Evolutionary conservation across 306 rosid genomes (phyloP).

Genomic region (Vigna reflexopilosa): DNA sequence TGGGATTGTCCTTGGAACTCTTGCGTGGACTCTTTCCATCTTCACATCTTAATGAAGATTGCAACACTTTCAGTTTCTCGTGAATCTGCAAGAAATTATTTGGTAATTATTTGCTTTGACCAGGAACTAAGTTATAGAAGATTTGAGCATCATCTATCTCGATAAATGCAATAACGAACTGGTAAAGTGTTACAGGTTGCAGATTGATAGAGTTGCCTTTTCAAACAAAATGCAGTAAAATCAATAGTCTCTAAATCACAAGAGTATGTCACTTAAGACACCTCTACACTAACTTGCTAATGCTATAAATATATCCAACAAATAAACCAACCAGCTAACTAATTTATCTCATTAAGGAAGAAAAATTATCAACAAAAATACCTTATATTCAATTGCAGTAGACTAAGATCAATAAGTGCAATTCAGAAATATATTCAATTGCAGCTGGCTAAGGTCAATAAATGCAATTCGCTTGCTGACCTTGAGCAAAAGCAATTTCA

Average conservation of each 20-base stretch:
- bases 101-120: conserved; percentile 39
- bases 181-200: conserved; percentile 20
- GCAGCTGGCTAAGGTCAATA: not conserved
- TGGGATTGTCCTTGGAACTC: conserved; percentile 58
- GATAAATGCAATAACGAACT: conserved; percentile 23
- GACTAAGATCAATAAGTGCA: too few relatives aligned
- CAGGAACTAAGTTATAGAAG: conserved; percentile 10
- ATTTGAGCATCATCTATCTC: conserved; percentile 17
- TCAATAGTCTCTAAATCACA: conserved; percentile 22
- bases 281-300: not conserved
- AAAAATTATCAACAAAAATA: not conserved
- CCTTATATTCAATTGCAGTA: not conserved
- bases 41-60: conserved; percentile 55
- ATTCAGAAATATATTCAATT: not conserved
- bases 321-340: not conserved
- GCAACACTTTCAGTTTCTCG: conserved; percentile 68
- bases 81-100: conserved; percentile 64
- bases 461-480: not conserved
- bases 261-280: not conserved
- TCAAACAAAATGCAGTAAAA: conserved; percentile 29
- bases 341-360: not conserved
- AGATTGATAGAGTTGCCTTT: conserved; percentile 21
- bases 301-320: not conserved
- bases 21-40: conserved; percentile 59
- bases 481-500: conserved; percentile 16